A percentile compares a stretch with the other conserved stretches of the same genome.
Evolutionary conservation across 352 stramenopile genomes (phyloP).

Genomic region (Pythium biforme): DNA sequence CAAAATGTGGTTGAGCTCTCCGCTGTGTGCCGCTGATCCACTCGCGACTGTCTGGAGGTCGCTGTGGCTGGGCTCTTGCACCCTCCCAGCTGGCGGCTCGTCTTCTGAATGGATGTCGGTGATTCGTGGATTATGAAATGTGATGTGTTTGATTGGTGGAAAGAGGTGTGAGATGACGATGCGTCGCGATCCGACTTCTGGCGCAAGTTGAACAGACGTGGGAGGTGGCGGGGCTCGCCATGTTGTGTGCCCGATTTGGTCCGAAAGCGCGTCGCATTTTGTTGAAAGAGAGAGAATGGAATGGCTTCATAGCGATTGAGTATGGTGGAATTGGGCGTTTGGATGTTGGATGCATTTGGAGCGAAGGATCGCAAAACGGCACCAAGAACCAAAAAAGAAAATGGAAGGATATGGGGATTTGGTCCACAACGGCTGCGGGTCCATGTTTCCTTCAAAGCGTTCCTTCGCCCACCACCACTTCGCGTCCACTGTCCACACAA

Average conservation of each 20-base stretch:
- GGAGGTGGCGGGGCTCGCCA: slow-evolving; percentile 14
- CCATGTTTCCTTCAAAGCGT: no score
- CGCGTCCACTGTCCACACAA: neutral
- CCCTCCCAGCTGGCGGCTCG: slow-evolving; percentile 22
- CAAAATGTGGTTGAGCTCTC: neutral
- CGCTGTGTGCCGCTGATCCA: neutral
- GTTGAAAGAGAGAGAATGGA: neutral
- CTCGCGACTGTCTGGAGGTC: slow-evolving; percentile 1
- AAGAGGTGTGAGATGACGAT: slow-evolving; percentile 12
- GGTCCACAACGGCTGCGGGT: neutral
- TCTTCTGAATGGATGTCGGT: slow-evolving; percentile 16
- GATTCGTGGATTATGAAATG: slow-evolving; percentile 12
- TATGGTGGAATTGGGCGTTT: neutral
- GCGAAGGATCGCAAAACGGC: neutral
- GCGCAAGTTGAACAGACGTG: slow-evolving; percentile 24
- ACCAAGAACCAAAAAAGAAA: neutral
- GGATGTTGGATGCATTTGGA: neutral
- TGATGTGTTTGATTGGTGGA: slow-evolving; percentile 6
- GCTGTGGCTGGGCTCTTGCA: neutral
- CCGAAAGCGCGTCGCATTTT: neutral
- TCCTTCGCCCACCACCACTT: neutral
- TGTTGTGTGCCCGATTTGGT: neutral
- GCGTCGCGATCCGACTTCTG: slow-evolving; percentile 25
- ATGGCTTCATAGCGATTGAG: neutral
- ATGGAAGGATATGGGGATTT: no score